Evolutionary conservation across 1,139 yeast genomes (phyloP).

Genomic region (Yarrowia galli): DNA sequence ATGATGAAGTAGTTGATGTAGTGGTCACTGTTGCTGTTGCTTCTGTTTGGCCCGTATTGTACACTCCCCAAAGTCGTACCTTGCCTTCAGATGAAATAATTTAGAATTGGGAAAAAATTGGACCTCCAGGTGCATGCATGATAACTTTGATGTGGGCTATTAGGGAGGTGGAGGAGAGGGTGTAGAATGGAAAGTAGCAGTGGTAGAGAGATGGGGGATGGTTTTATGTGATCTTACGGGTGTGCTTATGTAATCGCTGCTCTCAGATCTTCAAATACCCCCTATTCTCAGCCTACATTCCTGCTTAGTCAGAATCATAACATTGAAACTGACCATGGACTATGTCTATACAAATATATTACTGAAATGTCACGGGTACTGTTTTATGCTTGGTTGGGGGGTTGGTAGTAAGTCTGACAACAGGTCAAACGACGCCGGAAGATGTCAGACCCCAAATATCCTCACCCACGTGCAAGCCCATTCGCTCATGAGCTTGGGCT

Average conservation of each 20-base stretch:
- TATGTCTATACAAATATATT: slow-evolving; percentile 10
- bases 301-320: neutral
- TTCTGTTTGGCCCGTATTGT: too few relatives aligned
- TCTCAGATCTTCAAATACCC: too few relatives aligned
- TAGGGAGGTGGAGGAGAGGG: neutral
- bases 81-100: neutral
- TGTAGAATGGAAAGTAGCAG: neutral
- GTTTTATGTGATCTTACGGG: neutral
- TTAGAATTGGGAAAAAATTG: slow-evolving; percentile 31
- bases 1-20: neutral
- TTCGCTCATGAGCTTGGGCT: neutral
- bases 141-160: slow-evolving; percentile 14
- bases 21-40: too few relatives aligned
- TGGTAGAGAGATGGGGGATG: neutral
- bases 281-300: neutral
- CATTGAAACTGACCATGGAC: neutral
- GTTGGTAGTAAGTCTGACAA: too few relatives aligned
- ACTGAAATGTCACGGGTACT: slow-evolving; percentile 6
- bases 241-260: neutral
- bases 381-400: neutral
- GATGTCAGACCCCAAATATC: neutral
- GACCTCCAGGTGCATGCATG: slow-evolving; percentile 25
- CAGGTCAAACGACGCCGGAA: too few relatives aligned
- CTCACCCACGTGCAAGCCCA: too few relatives aligned
- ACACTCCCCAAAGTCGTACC: neutral